phyloP scores from a whole-genome alignment of 2,329 filamentous ascomycete species.

The Pezicula carpinea region DNA sequence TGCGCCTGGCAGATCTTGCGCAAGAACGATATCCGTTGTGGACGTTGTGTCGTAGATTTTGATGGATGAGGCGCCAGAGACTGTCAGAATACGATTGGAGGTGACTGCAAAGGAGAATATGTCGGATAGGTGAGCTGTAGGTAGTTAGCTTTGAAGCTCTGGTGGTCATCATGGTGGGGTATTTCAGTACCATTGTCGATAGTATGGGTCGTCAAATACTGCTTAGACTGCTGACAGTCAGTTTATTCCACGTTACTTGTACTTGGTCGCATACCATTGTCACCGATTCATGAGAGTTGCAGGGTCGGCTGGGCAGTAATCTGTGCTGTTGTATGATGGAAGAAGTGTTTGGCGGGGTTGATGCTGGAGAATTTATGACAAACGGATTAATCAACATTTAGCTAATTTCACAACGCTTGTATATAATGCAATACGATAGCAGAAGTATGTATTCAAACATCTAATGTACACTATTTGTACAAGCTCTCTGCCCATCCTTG shows the following conservation, averaged over 20 bases:
- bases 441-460: slow-evolving; percentile 5
- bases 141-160: slow-evolving; percentile 19
- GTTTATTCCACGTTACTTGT: slow-evolving; percentile 2
- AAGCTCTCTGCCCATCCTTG: slow-evolving; percentile 1
- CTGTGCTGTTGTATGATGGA: slow-evolving; percentile 6
- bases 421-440: neutral
- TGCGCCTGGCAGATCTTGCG: slow-evolving; percentile 72
- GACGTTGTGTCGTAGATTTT: slow-evolving; percentile 73
- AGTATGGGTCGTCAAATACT: slow-evolving; percentile 92
- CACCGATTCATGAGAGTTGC: slow-evolving; percentile 14
- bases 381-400: neutral
- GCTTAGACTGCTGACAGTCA: slow-evolving; percentile 71
- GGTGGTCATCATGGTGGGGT: slow-evolving; percentile 8
- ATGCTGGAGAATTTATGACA: neutral
- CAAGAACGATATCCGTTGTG: slow-evolving; percentile 63
- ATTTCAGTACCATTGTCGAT: slow-evolving; percentile 68
- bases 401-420: neutral
- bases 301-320: slow-evolving; percentile 3
- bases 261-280: slow-evolving; percentile 24
- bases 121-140: slow-evolving; percentile 72
- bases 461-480: slow-evolving; percentile 11
- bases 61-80: slow-evolving; percentile 77
- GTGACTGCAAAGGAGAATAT: slow-evolving; percentile 82
- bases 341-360: slow-evolving; percentile 15
- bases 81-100: slow-evolving; percentile 69